Conservation (phyloP, 139 green algal genomes). For the Coelastrella sp. region DNA sequence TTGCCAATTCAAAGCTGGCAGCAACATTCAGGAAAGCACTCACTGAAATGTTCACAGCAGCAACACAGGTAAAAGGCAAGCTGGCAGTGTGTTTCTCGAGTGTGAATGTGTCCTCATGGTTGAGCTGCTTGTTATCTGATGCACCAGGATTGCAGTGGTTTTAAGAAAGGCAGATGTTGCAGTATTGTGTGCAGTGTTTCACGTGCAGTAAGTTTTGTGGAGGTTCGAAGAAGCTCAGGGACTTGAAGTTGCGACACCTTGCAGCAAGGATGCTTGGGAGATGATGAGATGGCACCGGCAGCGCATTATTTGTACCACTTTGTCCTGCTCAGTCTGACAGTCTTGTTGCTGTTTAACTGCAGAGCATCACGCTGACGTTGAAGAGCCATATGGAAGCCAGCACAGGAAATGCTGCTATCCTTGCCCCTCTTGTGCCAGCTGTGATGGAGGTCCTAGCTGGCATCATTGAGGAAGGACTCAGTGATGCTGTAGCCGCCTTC, state of each 20-base stretch:
- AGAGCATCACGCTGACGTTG: constrained; percentile 37
- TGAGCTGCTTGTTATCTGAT: background rate
- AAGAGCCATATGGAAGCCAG: constrained; percentile 24
- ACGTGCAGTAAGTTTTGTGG: background rate
- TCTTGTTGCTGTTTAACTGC: background rate
- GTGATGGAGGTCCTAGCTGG: constrained; percentile 47
- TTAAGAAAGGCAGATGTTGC: no score
- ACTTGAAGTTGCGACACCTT: no score
- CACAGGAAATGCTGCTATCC: background rate
- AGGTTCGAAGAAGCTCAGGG: background rate
- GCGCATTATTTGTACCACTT: background rate
- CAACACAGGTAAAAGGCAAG: constrained; percentile 11
- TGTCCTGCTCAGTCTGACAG: background rate
- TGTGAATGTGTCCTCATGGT: background rate
- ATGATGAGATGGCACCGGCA: background rate
- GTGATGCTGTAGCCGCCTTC: constrained; percentile 19
- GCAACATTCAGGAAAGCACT: constrained; percentile 32
- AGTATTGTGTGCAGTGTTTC: no score
- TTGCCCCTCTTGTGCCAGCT: constrained; percentile 29
- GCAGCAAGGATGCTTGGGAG: background rate
- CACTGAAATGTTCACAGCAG: background rate
- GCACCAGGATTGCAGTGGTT: no score
- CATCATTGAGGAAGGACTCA: constrained; percentile 39
- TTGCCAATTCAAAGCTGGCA: constrained; percentile 7
- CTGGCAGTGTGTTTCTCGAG: background rate